Conservation (phyloP, 2,329 filamentous ascomycete species). For the Phialophora expanda region DNA sequence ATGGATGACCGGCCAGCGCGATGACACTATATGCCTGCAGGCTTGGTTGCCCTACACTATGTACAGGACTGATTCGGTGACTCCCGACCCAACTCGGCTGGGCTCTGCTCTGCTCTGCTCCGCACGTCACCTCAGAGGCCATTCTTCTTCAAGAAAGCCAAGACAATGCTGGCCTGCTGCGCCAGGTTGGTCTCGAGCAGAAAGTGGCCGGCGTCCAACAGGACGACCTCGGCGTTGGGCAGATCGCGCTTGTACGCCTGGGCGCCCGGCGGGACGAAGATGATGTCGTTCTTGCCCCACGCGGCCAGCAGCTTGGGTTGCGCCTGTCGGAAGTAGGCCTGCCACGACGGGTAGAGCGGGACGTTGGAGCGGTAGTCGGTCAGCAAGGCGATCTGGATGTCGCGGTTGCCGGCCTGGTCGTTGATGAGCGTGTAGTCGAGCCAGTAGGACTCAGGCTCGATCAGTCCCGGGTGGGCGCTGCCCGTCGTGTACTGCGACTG, state of each 20-base stretch:
- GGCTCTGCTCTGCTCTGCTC: no score
- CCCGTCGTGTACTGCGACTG: slow-evolving; percentile 41
- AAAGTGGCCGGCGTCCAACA: slow-evolving; percentile 64
- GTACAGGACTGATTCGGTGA: no score
- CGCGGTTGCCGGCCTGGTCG: slow-evolving; percentile 54
- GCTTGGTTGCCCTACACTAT: no score
- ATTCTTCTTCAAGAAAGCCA: slow-evolving; percentile 43
- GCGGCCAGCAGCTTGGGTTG: slow-evolving; percentile 60
- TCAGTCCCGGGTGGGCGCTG: slow-evolving; percentile 18
- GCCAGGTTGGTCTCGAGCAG: slow-evolving; percentile 50
- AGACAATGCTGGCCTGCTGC: slow-evolving; percentile 45
- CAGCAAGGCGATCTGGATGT: slow-evolving; percentile 62
- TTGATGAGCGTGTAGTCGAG: slow-evolving; percentile 59
- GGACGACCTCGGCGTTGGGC: slow-evolving; percentile 53
- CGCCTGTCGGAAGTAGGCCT: slow-evolving; percentile 58
- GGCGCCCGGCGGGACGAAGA: slow-evolving; percentile 54
- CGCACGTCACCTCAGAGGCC: background rate
- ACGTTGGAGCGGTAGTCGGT: slow-evolving; percentile 63
- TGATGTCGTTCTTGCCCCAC: slow-evolving; percentile 63
- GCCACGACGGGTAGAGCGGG: slow-evolving; percentile 58
- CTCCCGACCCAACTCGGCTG: no score
- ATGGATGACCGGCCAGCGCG: no score
- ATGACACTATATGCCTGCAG: no score
- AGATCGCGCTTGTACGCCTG: slow-evolving; percentile 60
- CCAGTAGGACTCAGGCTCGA: slow-evolving; percentile 44